Base-by-base conservation (phyloP, 179 eudicot genomes). In the Monotropa hypopitys region DNA sequence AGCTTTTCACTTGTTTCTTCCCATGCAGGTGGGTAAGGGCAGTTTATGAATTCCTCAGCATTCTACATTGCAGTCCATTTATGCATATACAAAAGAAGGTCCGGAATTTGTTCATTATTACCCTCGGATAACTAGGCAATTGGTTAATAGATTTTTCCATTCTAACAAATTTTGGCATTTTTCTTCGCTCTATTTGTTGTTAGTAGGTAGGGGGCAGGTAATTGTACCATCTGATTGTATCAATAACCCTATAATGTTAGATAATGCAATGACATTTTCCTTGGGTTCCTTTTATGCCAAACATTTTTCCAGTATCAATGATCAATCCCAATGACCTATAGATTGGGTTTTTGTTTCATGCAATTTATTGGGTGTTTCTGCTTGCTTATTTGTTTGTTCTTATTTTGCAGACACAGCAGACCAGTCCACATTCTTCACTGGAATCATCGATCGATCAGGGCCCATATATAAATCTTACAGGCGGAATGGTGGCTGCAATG, bases 21-120 rank as follows among this genome's bases (percentile, higher is more conserved):
- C 42, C 59, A 79, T 88, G 82, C 88, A 93, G 98, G 98, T 93
- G 98, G 98, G 98, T 90, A 67, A 87, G 96, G 80, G 99, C 99
- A 47, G 81, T 72, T 78, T 87, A 85, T 73, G 99, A 95, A 77
- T 93, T 84, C 76, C 86, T 95, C 40, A 81, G 77, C 68, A 81
- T 85, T 65, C 85, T 93, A 21, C 87, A 87, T 49, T 73, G 82
- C 35, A 95, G 97, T 81, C 82, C 98, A 10, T 87, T 68, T 66
- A 85, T 91, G 91, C 97, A 93, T 80, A 76, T 21, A 63, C 94
- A 84, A 76, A 88, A 82, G 83, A 85, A 88, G 96, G 98, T 93
- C 70, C 33, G 21, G 45, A 70, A 38, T 26, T 11, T 62, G 45
- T 63, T 54, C 30, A 33, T 45, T 54, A 33, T 45, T 54, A 43